Conservation (phyloP, 2,329 filamentous ascomycete genomes). For the Epichloe amarillans region DNA sequence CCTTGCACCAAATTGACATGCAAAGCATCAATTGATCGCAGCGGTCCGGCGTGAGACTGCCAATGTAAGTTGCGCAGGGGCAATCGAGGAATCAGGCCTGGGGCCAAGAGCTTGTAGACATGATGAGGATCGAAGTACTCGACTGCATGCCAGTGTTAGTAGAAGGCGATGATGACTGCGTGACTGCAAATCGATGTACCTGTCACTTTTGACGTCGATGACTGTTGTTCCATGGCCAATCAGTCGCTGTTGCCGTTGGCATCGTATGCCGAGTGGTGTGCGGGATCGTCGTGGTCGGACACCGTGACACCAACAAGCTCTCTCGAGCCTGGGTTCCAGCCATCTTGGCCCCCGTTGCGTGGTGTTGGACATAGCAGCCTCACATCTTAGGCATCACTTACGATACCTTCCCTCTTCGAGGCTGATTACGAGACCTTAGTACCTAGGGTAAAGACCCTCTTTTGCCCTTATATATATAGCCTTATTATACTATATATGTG, state of each 20-base stretch:
- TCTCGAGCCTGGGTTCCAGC: too few relatives aligned
- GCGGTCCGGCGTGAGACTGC: slow-evolving; percentile 84
- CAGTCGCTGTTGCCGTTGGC: slow-evolving; percentile 14
- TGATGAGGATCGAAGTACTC: slow-evolving; percentile 92
- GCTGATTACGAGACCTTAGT: too few relatives aligned
- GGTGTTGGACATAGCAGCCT: too few relatives aligned
- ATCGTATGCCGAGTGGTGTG: slow-evolving; percentile 11
- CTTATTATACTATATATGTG: too few relatives aligned
- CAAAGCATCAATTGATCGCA: slow-evolving; percentile 86
- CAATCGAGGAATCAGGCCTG: slow-evolving; percentile 63
- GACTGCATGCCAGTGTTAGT: slow-evolving; percentile 40
- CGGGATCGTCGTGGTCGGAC: background rate
- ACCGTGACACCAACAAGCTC: background rate
- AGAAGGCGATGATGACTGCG: background rate
- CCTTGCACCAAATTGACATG: slow-evolving; percentile 75
- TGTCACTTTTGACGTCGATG: slow-evolving; percentile 65
- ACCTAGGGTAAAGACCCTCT: too few relatives aligned
- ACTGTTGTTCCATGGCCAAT: slow-evolving; percentile 48
- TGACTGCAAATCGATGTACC: slow-evolving; percentile 31
- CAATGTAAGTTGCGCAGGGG: slow-evolving; percentile 89
- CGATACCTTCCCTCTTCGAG: too few relatives aligned
- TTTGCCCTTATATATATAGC: too few relatives aligned
- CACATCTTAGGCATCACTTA: too few relatives aligned
- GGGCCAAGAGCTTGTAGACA: slow-evolving; percentile 69
- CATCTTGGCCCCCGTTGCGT: background rate